Percentiles rank a stretch among this genome's conserved stretches.
These are phyloP conservation scores for Fusarium sp. DNA, from an alignment of 2,329 filamentous ascomycete genomes.

Conservation along the genomic window DNA sequence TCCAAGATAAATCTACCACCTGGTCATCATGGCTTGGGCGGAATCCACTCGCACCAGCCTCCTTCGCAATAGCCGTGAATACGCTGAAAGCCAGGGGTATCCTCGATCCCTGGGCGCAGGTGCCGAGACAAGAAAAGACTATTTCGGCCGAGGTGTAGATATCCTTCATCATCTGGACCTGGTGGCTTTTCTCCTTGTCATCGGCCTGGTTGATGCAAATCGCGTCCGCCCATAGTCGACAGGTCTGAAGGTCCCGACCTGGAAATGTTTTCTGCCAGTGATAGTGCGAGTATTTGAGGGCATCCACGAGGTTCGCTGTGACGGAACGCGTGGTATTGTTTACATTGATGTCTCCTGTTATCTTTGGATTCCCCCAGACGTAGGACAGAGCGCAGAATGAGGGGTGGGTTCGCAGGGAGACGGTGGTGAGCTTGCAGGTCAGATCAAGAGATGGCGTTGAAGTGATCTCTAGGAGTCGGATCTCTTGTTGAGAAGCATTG, in stretches of 20 bases:
- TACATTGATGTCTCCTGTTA: neutral
- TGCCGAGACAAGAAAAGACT: conserved; percentile 9
- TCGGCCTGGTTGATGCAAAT: conserved; percentile 20
- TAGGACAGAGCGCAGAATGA: conserved; percentile 8
- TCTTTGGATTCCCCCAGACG: conserved; percentile 8
- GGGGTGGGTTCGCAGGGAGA: neutral
- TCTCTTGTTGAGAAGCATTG: neutral
- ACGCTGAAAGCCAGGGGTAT: neutral
- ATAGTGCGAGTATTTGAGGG: neutral
- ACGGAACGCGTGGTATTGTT: neutral
- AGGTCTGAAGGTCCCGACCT: neutral
- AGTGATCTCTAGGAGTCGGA: neutral
- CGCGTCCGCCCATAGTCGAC: conserved; percentile 15
- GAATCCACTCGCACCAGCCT: neutral
- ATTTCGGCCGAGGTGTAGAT: conserved; percentile 2
- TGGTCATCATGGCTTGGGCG: neutral
- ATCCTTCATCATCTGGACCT: conserved; percentile 4
- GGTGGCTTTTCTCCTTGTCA: conserved; percentile 1
- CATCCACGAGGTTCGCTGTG: conserved; percentile 6
- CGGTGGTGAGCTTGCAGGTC: neutral
- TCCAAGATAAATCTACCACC: neutral
- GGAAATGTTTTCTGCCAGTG: conserved; percentile 7
- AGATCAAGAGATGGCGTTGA: neutral
- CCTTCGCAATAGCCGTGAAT: neutral
- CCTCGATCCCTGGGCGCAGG: neutral